Base-by-base conservation (phyloP, 1,284 basidiomycete species). In the Tremellales sp. region DNA sequence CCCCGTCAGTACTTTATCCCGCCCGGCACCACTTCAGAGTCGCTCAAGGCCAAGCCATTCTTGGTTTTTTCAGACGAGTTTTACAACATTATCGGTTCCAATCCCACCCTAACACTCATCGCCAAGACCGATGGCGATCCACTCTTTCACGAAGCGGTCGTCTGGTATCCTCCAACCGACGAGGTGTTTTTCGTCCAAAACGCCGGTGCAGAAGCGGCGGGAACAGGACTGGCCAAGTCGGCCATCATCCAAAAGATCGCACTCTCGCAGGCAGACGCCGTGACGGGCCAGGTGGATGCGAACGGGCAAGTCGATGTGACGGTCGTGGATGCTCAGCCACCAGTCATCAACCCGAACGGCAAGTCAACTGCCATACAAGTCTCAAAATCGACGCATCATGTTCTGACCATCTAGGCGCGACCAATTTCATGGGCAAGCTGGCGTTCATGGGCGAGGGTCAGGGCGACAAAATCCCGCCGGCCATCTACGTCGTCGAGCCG, bases 311-410 rank as follows among this genome's bases (percentile, higher is more conserved):
- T 86, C 35, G 80, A 83, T 49, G 77, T 85, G 13, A 56, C 47
- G 19, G 53, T 63, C 27, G 63, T 74, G 13, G 54, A 60, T 22
- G 54, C 61, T 3, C 81, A 79, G 64, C 83, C 43, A 67, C 77
- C 61, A 72, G 83, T 81, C 6, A 77, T 83, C 64, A 87, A 87
- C 81, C 84, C 84, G 11, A 89, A 88, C 63, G 86, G 86, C 65
- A 25, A 46, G 62, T 50, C 22, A 17, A 24, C 17, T 27, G 41
- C 17, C 19, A 24, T 4, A 5, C 4, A n/a, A 19, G 8, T 12
- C 37, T 33, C 24, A 35, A 13, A 8, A 35, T 22, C 10, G 11
- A 40, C 42, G 19, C 6, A 35, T 21, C 17, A 45, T 15, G 15
- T 12, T 27, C 39, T 52, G 46, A 53, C 21, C 6, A 19, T 7